Evolutionary conservation across 345 rosid genomes (phyloP).

Genomic region (Eucalyptus erythrocorys): DNA sequence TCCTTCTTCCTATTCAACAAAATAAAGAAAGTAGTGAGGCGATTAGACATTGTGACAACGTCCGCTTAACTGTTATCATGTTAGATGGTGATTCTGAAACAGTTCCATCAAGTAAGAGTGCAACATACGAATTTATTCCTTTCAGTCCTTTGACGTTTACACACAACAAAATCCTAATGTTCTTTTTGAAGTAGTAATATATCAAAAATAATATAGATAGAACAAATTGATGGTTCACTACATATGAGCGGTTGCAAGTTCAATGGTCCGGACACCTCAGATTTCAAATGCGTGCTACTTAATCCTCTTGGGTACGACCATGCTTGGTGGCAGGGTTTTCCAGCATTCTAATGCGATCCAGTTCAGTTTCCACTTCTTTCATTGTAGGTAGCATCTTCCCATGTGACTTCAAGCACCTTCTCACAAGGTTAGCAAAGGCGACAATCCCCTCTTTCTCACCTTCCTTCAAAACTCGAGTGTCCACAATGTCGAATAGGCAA

Average conservation of each 20-base stretch:
- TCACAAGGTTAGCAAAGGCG: neutral
- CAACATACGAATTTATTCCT: neutral
- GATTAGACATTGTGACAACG: no score
- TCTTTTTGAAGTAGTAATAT: neutral
- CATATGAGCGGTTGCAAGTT: neutral
- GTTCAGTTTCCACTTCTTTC: neutral
- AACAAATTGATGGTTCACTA: no score
- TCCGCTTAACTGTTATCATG: no score
- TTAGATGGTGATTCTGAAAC: no score
- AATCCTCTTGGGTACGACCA: neutral
- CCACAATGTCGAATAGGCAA: fast-evolving
- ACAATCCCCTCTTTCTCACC: neutral
- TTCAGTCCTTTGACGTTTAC: neutral
- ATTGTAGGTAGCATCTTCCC: neutral
- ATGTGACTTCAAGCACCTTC: neutral
- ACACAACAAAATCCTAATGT: neutral
- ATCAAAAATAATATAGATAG: no score
- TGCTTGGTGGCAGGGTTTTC: neutral
- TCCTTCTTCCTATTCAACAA: no score
- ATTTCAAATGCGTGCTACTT: neutral
- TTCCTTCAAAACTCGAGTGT: neutral
- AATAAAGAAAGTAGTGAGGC: no score
- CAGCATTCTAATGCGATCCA: neutral
- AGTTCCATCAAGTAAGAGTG: neutral
- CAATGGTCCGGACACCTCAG: neutral